Base-by-base conservation (phyloP, 1,284 basidiomycete species). In the Ustilago lituana region DNA sequence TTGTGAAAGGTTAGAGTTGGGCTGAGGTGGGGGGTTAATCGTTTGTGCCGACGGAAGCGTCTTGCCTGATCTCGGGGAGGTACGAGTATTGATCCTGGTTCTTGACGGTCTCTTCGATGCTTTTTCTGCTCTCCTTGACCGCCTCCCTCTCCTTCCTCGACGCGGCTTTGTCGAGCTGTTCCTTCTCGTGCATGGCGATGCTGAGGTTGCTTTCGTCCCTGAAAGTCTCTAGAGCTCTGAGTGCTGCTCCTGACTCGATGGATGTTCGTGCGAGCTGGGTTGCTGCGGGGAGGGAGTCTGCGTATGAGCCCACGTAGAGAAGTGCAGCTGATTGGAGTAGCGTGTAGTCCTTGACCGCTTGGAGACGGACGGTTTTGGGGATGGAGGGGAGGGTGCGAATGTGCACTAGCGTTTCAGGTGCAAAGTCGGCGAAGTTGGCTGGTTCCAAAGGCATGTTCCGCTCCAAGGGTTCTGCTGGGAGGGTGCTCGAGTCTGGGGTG, bases 261-360 rank as follows among this genome's bases (percentile, higher is more conserved):
- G 54, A 47, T 4, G 41, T 19, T 11, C 58, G 43, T 15, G 77
- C 74, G 10, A 77, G 31, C 4, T 24, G 19, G 4, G 59, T 50
- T 1, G 60, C 63, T 0, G 48, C 47, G 4, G 48, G 17, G 5
- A 77, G 41, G 1, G 59, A 43, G 9, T 17, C 0, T 7, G 61
- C 77, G 32, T 69, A 65, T 7, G 65, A 66, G 9, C 73, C 79
- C 14, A 82, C 74, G 49, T 76, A 78, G 15, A 82, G 66, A 20
- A 79, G 53, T 6, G 80, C 79, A 5, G 79, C 65, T 14, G 78
- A 52, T 40, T 82, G 79, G 8, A 82, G 45, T 0, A 82, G 49
- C 14, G 78, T 80, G 53, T 80, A 82, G 50, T 78, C 75, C 31
- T 50, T 64, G 36, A 82, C 20, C 3, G 80, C 78, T 8, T 58